Evolutionary conservation across 768 basidiomycete genomes (phyloP), one percentile per base, ranked within the genome.

Genomic region (Boletus edulis): DNA sequence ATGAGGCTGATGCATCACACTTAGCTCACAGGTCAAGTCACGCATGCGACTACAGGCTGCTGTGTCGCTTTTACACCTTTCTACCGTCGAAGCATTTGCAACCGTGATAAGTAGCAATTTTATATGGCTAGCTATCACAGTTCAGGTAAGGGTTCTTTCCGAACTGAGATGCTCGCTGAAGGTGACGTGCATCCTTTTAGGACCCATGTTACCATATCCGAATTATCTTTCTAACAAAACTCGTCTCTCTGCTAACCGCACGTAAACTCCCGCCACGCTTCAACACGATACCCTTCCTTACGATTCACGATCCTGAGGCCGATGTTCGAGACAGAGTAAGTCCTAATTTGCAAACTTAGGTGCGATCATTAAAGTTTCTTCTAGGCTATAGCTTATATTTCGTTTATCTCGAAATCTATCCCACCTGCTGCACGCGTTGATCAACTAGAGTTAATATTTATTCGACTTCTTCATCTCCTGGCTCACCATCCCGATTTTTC

Each of bases 401-500:
- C 62, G n/a, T 73, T 71, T 54, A 72, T 78, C n/a, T 72, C 80
- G 48, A 75, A 70, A 51, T 78, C 75, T 53, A 66, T 84, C 63
- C 64, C 75, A 17, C 57, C 65, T 84, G 87, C 74, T 14, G 62
- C 82, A 29, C 78, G 81, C 42, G 73, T 91, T 15, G 79, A 85
- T n/a, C 72, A 82, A 48, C 79, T 95, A 52, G 96, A 98, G 68
- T 73, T 87, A 52, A 82, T 87, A 2, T 90, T 98, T 62, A 82
- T 95, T 41, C 87, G 96, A 13, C 73, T 98, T 5, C 78, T 98
- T 11, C 90, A 94, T 65, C 71, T 94, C 1, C 77, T 98, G 5
- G 92, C 94, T 0, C 95, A 97, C 66, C 97, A 99, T 67, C 96
- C 96, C 5, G 97, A 99, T 71, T 95, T 94, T 63, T 79, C 78